A percentile compares a stretch with the other conserved stretches of the same genome.
Evolutionary conservation across 1,139 yeast genomes (phyloP).

Genomic region (Saccharomycopsis phalli): DNA sequence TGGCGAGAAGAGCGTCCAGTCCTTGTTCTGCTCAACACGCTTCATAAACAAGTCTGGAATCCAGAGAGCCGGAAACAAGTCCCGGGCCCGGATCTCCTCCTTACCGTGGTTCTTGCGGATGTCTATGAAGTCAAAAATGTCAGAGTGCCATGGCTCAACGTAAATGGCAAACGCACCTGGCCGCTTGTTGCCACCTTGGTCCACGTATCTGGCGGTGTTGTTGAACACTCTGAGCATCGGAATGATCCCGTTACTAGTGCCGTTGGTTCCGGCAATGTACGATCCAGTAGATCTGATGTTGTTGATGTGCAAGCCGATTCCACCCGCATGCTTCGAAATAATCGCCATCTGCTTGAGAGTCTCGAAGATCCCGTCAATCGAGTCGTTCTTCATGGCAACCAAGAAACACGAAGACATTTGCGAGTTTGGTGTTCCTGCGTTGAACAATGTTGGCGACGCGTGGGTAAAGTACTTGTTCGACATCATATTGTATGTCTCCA

Average conservation of each 20-base stretch:
- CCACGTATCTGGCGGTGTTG: slow-evolving; percentile 88
- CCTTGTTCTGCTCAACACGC: slow-evolving; percentile 68
- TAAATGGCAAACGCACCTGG: slow-evolving; percentile 91
- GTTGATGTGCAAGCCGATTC: slow-evolving; percentile 79
- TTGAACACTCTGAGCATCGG: slow-evolving; percentile 89
- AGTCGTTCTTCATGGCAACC: slow-evolving; percentile 82
- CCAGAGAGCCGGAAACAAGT: slow-evolving; percentile 87
- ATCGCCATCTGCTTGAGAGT: slow-evolving; percentile 80
- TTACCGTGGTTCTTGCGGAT: slow-evolving; percentile 86
- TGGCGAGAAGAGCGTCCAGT: slow-evolving; percentile 85
- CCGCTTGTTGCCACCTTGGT: slow-evolving; percentile 90
- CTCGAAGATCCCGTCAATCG: slow-evolving; percentile 83
- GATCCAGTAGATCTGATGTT: slow-evolving; percentile 82
- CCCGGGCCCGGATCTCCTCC: slow-evolving; percentile 86
- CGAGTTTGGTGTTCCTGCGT: slow-evolving; percentile 82
- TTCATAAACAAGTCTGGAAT: slow-evolving; percentile 85
- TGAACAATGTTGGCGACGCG: slow-evolving; percentile 84
- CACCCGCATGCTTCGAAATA: slow-evolving; percentile 86
- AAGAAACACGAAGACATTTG: slow-evolving; percentile 88
- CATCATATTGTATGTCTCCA: slow-evolving; percentile 81
- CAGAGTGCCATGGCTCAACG: slow-evolving; percentile 90
- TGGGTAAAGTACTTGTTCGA: slow-evolving; percentile 78
- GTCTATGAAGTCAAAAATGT: slow-evolving; percentile 73
- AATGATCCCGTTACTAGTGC: slow-evolving; percentile 79
- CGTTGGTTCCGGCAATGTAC: slow-evolving; percentile 82